Evolutionary conservation across 192 early-diverging fungal genomes (phyloP).

Genomic region (Jimgerdemannia lactiflua): DNA sequence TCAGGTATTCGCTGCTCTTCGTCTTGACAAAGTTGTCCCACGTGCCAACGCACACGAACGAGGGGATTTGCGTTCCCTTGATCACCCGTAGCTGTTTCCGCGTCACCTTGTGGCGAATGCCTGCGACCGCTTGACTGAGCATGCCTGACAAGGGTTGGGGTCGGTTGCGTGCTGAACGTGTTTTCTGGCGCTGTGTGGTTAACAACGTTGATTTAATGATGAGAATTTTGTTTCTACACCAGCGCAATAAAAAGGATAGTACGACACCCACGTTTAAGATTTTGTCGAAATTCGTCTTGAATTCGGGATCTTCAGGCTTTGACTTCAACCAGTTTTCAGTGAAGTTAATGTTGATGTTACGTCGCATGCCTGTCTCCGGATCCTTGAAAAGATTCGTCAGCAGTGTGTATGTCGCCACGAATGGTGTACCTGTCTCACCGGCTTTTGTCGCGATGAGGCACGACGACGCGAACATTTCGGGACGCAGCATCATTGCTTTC

Average conservation of each 20-base stretch:
- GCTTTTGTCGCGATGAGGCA: slow-evolving; percentile 56
- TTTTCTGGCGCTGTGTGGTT: slow-evolving; percentile 9
- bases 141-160: slow-evolving; percentile 17
- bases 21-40: slow-evolving; percentile 26
- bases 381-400: slow-evolving; percentile 20
- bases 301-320: slow-evolving; percentile 6
- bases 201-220: background rate
- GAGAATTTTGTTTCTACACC: too few species aligned
- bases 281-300: slow-evolving; percentile 24
- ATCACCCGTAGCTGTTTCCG: slow-evolving; percentile 11
- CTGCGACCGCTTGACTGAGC: slow-evolving; percentile 21
- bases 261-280: slow-evolving; percentile 12
- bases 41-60: slow-evolving; percentile 12
- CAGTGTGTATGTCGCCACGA: slow-evolving; percentile 18
- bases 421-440: slow-evolving; percentile 31
- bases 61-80: slow-evolving; percentile 1
- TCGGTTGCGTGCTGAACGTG: slow-evolving; percentile 9
- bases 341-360: slow-evolving; percentile 23
- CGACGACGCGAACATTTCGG: slow-evolving; percentile 50
- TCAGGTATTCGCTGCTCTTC: slow-evolving; percentile 13
- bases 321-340: slow-evolving; percentile 12
- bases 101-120: slow-evolving; percentile 21
- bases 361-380: slow-evolving; percentile 7
- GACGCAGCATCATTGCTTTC: slow-evolving; percentile 56
- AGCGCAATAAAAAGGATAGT: background rate